A percentile compares a stretch with the other conserved stretches of the same genome.
phyloP scores from a whole-genome alignment of 2,329 filamentous ascomycete genomes.

The Dothiorella sarmentorum region DNA sequence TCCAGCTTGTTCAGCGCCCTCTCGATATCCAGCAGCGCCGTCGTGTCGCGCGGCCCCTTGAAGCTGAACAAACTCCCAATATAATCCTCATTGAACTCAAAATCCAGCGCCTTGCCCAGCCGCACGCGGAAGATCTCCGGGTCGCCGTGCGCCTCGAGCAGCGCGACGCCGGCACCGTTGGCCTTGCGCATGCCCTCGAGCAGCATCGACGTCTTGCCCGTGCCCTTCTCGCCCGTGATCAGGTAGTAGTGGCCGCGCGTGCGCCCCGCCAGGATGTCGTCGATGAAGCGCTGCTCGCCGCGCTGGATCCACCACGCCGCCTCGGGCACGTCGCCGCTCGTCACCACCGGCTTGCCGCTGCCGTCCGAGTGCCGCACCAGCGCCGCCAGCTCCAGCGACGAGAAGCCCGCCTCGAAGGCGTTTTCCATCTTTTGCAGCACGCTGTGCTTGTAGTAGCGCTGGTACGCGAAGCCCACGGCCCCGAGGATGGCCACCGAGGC shows the following conservation, averaged over 20 bases:
- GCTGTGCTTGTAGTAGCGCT: slow-evolving; percentile 31
- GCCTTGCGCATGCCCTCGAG: slow-evolving; percentile 86
- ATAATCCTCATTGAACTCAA: slow-evolving; percentile 90
- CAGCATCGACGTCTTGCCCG: slow-evolving; percentile 88
- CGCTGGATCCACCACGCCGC: slow-evolving; percentile 67
- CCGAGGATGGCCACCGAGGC: slow-evolving; percentile 34
- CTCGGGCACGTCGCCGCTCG: slow-evolving; percentile 28
- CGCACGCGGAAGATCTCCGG: slow-evolving; percentile 84
- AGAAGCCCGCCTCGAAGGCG: slow-evolving; percentile 33
- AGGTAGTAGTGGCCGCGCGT: slow-evolving; percentile 76
- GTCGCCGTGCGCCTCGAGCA: slow-evolving; percentile 90
- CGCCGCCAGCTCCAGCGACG: slow-evolving; percentile 33
- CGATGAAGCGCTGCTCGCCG: slow-evolving; percentile 70
- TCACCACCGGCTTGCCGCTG: slow-evolving; percentile 27
- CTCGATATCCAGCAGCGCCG: slow-evolving; percentile 83
- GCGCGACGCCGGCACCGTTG: slow-evolving; percentile 75
- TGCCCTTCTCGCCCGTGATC: slow-evolving; percentile 84
- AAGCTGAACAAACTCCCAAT: slow-evolving; percentile 90
- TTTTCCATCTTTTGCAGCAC: slow-evolving; percentile 34
- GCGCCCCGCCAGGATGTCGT: slow-evolving; percentile 68
- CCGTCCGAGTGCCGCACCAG: slow-evolving; percentile 31
- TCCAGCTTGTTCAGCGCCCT: slow-evolving; percentile 90
- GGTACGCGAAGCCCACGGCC: slow-evolving; percentile 34
- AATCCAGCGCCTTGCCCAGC: slow-evolving; percentile 83
- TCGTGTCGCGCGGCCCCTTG: slow-evolving; percentile 78